Conservation (phyloP, 495 filamentous ascomycete species). For the Lophiostoma macrostomum region DNA sequence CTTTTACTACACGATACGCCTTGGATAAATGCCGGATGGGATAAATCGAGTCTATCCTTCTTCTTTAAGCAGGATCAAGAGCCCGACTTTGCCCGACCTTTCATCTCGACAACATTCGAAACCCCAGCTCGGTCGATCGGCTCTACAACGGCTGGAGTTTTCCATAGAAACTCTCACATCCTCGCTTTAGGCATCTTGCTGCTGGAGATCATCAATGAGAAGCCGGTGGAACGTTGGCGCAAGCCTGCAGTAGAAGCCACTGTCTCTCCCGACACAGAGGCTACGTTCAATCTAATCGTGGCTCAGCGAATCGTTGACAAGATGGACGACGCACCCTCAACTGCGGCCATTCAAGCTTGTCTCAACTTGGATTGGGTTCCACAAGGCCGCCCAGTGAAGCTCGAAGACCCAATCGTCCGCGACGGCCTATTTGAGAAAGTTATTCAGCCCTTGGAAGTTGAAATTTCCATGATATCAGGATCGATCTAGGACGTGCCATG, state of each 20-base stretch:
- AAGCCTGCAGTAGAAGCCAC: not conserved
- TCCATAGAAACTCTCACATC: not conserved
- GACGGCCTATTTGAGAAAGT: constrained; percentile 5
- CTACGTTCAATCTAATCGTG: not conserved
- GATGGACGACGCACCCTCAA: constrained; percentile 3
- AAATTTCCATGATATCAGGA: constrained; percentile 3
- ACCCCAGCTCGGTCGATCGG: not conserved
- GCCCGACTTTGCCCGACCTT: constrained; percentile 3
- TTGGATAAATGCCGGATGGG: not conserved
- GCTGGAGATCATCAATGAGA: constrained; percentile 1
- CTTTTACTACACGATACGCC: constrained; percentile 3
- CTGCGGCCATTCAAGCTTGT: not conserved
- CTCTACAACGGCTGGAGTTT: not conserved
- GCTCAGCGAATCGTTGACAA: not conserved
- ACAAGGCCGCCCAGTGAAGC: not conserved
- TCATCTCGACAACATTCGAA: constrained; percentile 1
- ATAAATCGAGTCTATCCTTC: constrained; percentile 4
- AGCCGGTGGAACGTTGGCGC: constrained; percentile 6
- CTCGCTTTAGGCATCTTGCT: constrained; percentile 1
- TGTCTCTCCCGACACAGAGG: not conserved
- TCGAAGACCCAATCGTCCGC: not conserved
- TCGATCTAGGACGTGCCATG: not conserved
- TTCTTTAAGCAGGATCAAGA: not conserved
- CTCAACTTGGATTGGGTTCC: constrained; percentile 2
- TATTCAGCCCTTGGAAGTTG: not conserved